Percentiles rank a stretch among this genome's conserved stretches.
phyloP scores from a whole-genome alignment of 2,329 filamentous ascomycete genomes.

The Pseudofabraea citricarpa region DNA sequence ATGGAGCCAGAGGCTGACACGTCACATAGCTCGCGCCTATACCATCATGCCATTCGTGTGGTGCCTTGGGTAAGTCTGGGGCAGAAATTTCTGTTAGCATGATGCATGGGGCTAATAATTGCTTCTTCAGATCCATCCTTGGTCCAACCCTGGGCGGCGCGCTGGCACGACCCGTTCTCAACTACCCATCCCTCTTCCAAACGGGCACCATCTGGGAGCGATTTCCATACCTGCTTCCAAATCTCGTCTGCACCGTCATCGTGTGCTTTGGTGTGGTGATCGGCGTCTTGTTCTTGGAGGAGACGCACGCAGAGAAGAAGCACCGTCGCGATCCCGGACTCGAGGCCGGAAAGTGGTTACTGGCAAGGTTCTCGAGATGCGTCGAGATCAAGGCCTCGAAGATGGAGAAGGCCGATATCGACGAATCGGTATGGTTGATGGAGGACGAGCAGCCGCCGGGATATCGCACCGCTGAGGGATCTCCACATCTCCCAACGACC shows the following conservation, averaged over 20 bases:
- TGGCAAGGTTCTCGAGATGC: conserved; percentile 32
- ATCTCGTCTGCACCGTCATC: conserved; percentile 81
- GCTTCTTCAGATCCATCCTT: conserved; percentile 66
- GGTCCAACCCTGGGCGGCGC: conserved; percentile 89
- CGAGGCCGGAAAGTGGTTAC: conserved; percentile 70
- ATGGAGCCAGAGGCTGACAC: conserved; percentile 28
- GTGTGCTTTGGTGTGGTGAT: conserved; percentile 71
- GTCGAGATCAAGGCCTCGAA: conserved; percentile 26
- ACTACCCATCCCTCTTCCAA: conserved; percentile 70
- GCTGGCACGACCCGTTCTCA: conserved; percentile 79
- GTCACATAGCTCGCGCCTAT: conserved; percentile 71
- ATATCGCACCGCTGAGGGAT: conserved; percentile 59
- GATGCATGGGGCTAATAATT: conserved; percentile 22
- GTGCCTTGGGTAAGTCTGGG: conserved; percentile 72
- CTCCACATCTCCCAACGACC: conserved; percentile 40
- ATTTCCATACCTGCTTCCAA: conserved; percentile 88
- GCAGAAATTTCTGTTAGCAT: conserved; percentile 8
- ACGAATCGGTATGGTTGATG: conserved; percentile 52
- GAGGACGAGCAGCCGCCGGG: conserved; percentile 60
- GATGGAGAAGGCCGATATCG: conserved; percentile 33
- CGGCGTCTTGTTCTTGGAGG: conserved; percentile 84
- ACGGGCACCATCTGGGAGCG: conserved; percentile 73
- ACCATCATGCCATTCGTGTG: conserved; percentile 98
- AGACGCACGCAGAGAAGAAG: conserved; percentile 85
- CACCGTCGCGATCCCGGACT: conserved; percentile 69